Evolutionary conservation across 2,329 filamentous ascomycete species (phyloP), one percentile per base, ranked within the genome.

Genomic region (Thelonectria blattea): DNA sequence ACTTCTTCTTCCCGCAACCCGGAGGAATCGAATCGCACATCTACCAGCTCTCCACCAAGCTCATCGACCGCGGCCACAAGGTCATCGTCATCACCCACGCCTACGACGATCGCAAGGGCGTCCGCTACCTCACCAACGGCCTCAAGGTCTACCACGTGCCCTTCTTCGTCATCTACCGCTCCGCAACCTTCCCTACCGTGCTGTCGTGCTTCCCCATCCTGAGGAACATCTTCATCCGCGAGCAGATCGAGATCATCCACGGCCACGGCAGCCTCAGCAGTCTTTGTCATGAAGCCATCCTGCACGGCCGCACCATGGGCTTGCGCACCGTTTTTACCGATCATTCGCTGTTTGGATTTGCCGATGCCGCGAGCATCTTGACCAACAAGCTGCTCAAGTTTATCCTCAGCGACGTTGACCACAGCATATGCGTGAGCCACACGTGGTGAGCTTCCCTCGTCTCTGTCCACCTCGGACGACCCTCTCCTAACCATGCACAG

Each of bases 131-230:
- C 64, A 98, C 94, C 61, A 99, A 99, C 74, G 94, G 95, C 54
- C 86, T 99, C 73, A 99, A 99, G 75, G 95, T 98, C 77, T 99
- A 97, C 79, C 92, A 99, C 76, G 90, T 98, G 17, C 96, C 95
- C 4, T 98, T 98, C 76, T 86, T 96, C 74, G 88, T 98, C 75
- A 93, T 99, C 70, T 98, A 97, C 76, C 92, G 96, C 68, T 91
- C 93, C 65, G 88, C 93, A 5, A 96, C 93, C 12, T 94, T 99
- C 72, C 95, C 95, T 0, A 98, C 96, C 5, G 93, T 99, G 72
- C 98, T 98, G 80, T 97, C 94, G 30, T 97, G 97, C 80, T 99
- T 99, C 71, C 95, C 96, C 10, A 88, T 97, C n/a, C 93, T 99
- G 71, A 89, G 95, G 58, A 96, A 98, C 69, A 98, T 99, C 70